These are phyloP conservation scores for Lonicera japonica DNA, from an alignment of 129 eudicot genomes.

Conservation along the genomic window DNA sequence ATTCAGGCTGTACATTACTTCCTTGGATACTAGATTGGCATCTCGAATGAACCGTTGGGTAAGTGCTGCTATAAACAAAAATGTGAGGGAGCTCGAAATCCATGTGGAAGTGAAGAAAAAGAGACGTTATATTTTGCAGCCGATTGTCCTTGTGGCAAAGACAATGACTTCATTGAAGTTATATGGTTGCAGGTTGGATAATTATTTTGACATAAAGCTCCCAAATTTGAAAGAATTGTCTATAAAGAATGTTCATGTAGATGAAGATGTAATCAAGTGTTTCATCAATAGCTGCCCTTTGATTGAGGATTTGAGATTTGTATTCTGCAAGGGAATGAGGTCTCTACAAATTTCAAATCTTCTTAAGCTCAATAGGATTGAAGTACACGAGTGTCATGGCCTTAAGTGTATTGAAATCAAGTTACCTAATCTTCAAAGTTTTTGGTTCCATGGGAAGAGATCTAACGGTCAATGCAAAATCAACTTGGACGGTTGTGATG, in stretches of 20 bases:
- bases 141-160: conserved; percentile 11
- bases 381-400: conserved; percentile 43
- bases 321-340: conserved; percentile 26
- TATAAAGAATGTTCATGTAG: conserved; percentile 26
- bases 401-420: conserved; percentile 28
- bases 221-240: conserved; percentile 35
- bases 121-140: conserved; percentile 23
- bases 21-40: neutral
- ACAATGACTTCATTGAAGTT: conserved; percentile 42
- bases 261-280: conserved; percentile 18
- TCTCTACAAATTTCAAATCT: conserved; percentile 26
- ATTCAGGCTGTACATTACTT: conserved; percentile 31
- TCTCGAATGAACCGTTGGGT: conserved; percentile 25
- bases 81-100: conserved; percentile 52
- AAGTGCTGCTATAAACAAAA: conserved; percentile 25
- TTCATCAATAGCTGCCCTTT: conserved; percentile 38
- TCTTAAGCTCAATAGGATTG: conserved; percentile 32
- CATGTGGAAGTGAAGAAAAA: conserved; percentile 19
- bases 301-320: conserved; percentile 54
- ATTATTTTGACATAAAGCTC: conserved; percentile 16
- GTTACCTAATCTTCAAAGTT: conserved; percentile 33
- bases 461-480: conserved; percentile 17
- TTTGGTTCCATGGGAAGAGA: conserved; percentile 30
- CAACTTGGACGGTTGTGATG: conserved; percentile 29
- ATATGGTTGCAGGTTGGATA: conserved; percentile 25